A percentile compares a stretch with the other conserved stretches of the same genome.
Evolutionary conservation across 75 land plant genomes (phyloP).

Genomic region (Selaginella tamariscina): DNA sequence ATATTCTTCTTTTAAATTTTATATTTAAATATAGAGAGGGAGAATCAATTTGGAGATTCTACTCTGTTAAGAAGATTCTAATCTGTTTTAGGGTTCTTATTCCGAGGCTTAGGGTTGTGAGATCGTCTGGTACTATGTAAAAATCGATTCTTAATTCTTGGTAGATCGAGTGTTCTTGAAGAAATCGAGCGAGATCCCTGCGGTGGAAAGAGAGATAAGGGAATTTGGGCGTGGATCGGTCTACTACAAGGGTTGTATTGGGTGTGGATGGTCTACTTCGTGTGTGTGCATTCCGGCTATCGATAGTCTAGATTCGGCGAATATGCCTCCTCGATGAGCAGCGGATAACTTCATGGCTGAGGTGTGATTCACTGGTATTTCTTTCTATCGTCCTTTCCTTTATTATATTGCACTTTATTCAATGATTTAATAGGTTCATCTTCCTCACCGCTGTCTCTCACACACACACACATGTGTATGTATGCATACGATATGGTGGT

Average conservation of each 20-base stretch:
- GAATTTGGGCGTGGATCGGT: background rate
- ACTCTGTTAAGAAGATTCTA: background rate
- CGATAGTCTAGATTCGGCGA: slow-evolving; percentile 42
- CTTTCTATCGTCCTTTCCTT: background rate
- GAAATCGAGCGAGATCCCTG: too few relatives aligned
- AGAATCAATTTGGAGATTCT: too few relatives aligned
- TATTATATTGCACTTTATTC: background rate
- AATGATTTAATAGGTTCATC: background rate
- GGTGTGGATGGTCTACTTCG: slow-evolving; percentile 87
- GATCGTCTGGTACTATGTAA: background rate
- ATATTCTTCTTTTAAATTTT: too few relatives aligned
- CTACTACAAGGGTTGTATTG: slow-evolving; percentile 32
- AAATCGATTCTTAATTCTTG: background rate
- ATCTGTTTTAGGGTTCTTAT: background rate
- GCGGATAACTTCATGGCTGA: slow-evolving; percentile 50
- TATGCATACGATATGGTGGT: too few relatives aligned
- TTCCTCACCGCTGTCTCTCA: too few relatives aligned
- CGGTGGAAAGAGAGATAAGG: background rate
- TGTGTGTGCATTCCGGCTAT: slow-evolving; percentile 80
- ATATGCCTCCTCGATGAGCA: too few relatives aligned
- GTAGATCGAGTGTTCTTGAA: too few relatives aligned
- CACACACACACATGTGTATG: too few relatives aligned
- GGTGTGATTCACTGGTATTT: slow-evolving; percentile 25
- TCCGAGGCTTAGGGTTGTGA: background rate
- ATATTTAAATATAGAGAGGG: too few relatives aligned